phyloP scores from a whole-genome alignment of 148 eudicot genomes.

The Rhododendron simsii region DNA sequence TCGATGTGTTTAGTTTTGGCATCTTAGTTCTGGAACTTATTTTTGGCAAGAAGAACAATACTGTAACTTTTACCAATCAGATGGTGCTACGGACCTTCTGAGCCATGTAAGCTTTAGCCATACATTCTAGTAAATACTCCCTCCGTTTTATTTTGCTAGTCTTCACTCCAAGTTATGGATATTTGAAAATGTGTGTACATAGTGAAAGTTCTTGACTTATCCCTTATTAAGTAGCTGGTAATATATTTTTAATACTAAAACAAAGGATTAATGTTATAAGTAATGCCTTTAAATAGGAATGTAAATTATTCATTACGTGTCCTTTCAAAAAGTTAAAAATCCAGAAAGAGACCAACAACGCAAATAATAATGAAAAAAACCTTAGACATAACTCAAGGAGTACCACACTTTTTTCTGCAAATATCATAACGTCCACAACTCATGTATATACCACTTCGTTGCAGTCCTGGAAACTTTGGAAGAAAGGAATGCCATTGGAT shows the following conservation, averaged over 20 bases:
- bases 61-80: not conserved
- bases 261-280: not conserved
- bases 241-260: not conserved
- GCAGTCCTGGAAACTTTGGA: not conserved
- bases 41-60: not conserved
- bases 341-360: not conserved
- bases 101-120: not conserved
- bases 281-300: too few relatives aligned
- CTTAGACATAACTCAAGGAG: not conserved
- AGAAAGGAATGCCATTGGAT: not conserved
- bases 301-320: too few relatives aligned
- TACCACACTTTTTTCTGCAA: not conserved
- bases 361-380: too few relatives aligned
- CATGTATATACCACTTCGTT: not conserved
- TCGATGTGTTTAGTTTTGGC: not conserved
- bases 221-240: not conserved
- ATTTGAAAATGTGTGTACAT: not conserved
- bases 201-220: not conserved
- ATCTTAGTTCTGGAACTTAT: not conserved
- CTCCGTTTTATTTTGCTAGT: not conserved
- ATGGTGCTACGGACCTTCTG: not conserved
- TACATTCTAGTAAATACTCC: not conserved
- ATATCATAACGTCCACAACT: not conserved
- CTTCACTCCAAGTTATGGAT: not conserved
- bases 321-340: not conserved